Percentiles rank a stretch among this genome's conserved stretches.
Evolutionary conservation across 2,329 filamentous ascomycete genomes (phyloP).

Genomic region (Mollisia scopiformis): DNA sequence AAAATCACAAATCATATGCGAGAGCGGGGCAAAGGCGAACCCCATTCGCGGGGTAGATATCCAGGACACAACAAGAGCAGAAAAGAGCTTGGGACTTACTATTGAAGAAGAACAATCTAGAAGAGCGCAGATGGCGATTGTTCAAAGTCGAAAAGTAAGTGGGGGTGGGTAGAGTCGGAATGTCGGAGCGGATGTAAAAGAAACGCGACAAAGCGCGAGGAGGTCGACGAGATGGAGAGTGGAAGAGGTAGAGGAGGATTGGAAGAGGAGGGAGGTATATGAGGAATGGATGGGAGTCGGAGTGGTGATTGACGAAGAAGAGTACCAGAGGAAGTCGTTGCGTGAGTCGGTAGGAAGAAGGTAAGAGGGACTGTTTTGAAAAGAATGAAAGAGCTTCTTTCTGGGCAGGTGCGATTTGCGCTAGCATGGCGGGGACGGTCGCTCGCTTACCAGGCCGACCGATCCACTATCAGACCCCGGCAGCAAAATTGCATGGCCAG

Average conservation of each 20-base stretch:
- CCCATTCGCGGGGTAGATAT: neutral
- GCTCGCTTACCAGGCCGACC: too few species aligned
- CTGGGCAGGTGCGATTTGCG: neutral
- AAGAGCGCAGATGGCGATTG: conserved; percentile 5
- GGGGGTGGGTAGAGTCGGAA: conserved; percentile 13
- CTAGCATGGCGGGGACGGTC: neutral
- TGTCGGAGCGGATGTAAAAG: conserved; percentile 22
- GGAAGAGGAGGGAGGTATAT: neutral
- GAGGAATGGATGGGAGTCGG: conserved; percentile 15
- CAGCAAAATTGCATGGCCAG: too few species aligned
- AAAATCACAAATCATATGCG: neutral
- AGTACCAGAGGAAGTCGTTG: conserved; percentile 16
- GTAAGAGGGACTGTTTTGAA: neutral
- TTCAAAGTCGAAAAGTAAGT: conserved; percentile 8
- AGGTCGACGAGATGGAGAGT: conserved; percentile 23
- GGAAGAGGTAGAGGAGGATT: conserved; percentile 22
- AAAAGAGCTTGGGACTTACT: neutral
- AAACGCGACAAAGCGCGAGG: neutral
- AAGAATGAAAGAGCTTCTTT: neutral
- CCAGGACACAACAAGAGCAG: neutral
- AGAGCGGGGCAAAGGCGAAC: neutral
- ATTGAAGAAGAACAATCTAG: neutral
- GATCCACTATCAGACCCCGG: too few species aligned
- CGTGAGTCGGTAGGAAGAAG: too few species aligned
- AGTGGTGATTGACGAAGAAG: conserved; percentile 22